Base-by-base conservation (phyloP, 2,329 filamentous ascomycete species). In the Pseudocercospora cruenta region DNA sequence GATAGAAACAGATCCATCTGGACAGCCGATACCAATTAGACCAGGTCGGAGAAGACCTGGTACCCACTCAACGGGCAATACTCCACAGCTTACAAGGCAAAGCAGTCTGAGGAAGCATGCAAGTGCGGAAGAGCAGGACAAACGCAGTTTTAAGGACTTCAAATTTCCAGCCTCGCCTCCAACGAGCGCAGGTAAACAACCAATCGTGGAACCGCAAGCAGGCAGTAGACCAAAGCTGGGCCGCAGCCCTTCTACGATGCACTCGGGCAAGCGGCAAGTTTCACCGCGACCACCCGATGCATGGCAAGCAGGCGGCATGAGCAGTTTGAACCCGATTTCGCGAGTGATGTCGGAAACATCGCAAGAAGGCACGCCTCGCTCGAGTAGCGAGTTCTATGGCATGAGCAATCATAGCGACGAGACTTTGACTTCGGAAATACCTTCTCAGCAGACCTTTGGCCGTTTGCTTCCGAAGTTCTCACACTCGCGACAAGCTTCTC, bases 351-450 rank as follows among this genome's bases (percentile, higher is more conserved):
- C 93, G 2, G 90, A 91, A 33, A 90, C 90, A 16, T 96, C 92
- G 72, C 83, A 91, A 70, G 87, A 87, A 67, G 88, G 87, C 4
- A 98, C 94, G 28, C 93, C 93, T 24, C 86, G 95, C 72, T 97
- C 92, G 70, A 99, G 95, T 76, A 91, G 91, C 62, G 95, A 99
- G 75, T 96, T 98, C 74, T 98, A 97, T 78, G 94, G 94, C 0
- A 82, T 94, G 77, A 97, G 94, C 81, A 97, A 98, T 77, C 91
- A 97, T 75, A 98, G 95, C 6, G 92, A 91, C 16, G 95, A 99
- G 78, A 99, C 95, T 2, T 78, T 98, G 57, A 90, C 90, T 10
- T 99, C 95, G 0, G 95, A 98, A 78, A 58, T 73, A 19, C 74
- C 74, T 5, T 96, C 96, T 75, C 86, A 85, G 22, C 80, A 82